Evolutionary conservation across 78 protist species (phyloP).

Genomic region (Protostelium mycophagum): DNA sequence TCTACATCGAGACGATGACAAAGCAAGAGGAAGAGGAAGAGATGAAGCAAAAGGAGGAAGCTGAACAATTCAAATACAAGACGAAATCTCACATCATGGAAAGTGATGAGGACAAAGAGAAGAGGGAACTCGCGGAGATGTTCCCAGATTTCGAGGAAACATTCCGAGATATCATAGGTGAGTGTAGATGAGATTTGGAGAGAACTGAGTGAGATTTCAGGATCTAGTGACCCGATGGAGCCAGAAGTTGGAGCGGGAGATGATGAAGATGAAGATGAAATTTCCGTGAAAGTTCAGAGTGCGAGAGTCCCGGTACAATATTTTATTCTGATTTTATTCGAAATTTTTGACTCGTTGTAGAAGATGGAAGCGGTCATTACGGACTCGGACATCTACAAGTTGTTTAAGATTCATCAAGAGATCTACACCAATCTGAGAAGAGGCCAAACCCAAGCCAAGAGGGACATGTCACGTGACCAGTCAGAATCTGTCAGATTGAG

Average conservation of each 20-base stretch:
- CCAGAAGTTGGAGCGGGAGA: constrained; percentile 17
- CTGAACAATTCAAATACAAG: constrained; percentile 25
- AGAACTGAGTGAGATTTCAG: too few relatives aligned
- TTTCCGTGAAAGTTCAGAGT: background rate
- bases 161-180: constrained; percentile 41
- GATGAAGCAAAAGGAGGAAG: constrained; percentile 21
- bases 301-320: too few relatives aligned
- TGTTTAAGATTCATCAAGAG: background rate
- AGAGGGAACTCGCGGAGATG: constrained; percentile 24
- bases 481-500: background rate
- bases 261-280: background rate
- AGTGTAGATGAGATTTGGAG: too few relatives aligned
- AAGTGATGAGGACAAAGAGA: constrained; percentile 45
- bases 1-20: constrained; percentile 30
- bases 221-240: too few relatives aligned
- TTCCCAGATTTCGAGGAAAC: constrained; percentile 65
- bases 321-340: too few relatives aligned
- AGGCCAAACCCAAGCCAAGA: background rate
- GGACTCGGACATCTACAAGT: background rate
- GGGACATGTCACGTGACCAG: background rate
- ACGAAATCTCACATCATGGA: constrained; percentile 51
- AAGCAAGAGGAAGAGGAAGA: constrained; percentile 35
- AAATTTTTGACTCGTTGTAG: too few relatives aligned
- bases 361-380: background rate
- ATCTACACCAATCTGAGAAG: background rate